Evolutionary conservation across 805 yeast species (phyloP).

Genomic region (Teunomyces aglyptinius): DNA sequence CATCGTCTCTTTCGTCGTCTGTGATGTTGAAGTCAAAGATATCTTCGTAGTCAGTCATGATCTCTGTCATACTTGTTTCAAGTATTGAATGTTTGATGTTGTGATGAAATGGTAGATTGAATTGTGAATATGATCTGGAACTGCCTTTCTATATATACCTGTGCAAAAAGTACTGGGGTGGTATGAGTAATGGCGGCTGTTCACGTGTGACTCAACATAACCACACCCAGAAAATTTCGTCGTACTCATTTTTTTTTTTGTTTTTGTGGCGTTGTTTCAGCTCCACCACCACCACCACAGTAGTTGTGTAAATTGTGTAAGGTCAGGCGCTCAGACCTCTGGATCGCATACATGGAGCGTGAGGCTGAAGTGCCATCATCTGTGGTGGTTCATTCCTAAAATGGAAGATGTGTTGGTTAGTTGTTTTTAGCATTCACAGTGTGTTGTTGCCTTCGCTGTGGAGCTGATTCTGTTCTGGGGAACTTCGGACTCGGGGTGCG

Average conservation of each 20-base stretch:
- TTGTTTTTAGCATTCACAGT: neutral
- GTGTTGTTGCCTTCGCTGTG: neutral
- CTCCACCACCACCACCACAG: slow-evolving; percentile 4
- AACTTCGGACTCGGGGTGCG: neutral
- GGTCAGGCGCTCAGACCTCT: no score
- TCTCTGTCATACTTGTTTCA: neutral
- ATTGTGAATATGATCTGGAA: neutral
- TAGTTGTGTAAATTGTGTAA: neutral
- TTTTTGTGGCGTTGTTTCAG: slow-evolving; percentile 1
- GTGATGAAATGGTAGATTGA: neutral
- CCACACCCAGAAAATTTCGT: neutral
- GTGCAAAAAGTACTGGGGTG: slow-evolving; percentile 2
- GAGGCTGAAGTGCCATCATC: neutral
- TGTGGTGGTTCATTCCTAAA: neutral
- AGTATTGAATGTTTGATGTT: neutral
- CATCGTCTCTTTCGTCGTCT: slow-evolving; percentile 8
- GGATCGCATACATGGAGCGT: no score
- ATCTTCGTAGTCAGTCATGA: slow-evolving; percentile 10
- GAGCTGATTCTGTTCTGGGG: neutral
- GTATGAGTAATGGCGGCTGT: slow-evolving; percentile 4
- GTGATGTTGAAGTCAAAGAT: slow-evolving; percentile 15
- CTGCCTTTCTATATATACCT: slow-evolving; percentile 1
- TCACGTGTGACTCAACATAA: slow-evolving; percentile 4
- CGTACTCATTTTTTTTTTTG: neutral
- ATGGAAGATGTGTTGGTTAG: neutral